Base-by-base conservation (phyloP, 2,329 filamentous ascomycete genomes). In the Penicillium frequentans region DNA sequence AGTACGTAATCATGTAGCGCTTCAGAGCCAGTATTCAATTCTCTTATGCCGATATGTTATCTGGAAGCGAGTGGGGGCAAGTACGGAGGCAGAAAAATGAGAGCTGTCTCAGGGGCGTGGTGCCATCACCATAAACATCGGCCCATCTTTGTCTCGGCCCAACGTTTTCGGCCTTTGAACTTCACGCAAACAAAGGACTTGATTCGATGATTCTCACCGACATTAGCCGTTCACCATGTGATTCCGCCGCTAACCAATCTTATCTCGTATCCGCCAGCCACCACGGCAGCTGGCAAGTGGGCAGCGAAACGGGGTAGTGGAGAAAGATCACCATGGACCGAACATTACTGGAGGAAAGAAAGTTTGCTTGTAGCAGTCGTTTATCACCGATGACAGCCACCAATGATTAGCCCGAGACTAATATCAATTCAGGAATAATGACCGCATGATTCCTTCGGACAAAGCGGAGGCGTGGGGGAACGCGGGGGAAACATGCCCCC, bases 401-500 rank as follows among this genome's bases (percentile, higher is more conserved):
- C 48, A 50, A 50, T 50, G 21, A 50, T n/a, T 5, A n/a, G 13
- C 35, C 33, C 35, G 48, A 23, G 31, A 37, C 48, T 42, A 50
- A 8, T 14, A 29, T 42, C 13, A 50, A 50, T 11, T 8, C 10
- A 29, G 23, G 33, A 31, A 50, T 27, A 6, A 42, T 50, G 48
- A 50, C 48, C 23, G 23, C 48, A 42, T 50, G 7, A 27, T 24
- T 21, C 48, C 11, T 6, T 37, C 47, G 35, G 49, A 19, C 42
- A 39, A 49, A 37, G 50, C 48, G 58, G 55, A 52, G 55, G 37
- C 59, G 60, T 62, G 60, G 60, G 59, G 49, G 57, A 55, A 62
- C 47, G 60, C 60, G 60, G 60, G 60, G 60, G 60, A 58, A 62
- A 24, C 8, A 31, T 29, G 19, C 55, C 54, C 57, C 57, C 57